Conservation (phyloP, 2,329 filamentous ascomycete genomes). For the Grosmannia huntii region DNA sequence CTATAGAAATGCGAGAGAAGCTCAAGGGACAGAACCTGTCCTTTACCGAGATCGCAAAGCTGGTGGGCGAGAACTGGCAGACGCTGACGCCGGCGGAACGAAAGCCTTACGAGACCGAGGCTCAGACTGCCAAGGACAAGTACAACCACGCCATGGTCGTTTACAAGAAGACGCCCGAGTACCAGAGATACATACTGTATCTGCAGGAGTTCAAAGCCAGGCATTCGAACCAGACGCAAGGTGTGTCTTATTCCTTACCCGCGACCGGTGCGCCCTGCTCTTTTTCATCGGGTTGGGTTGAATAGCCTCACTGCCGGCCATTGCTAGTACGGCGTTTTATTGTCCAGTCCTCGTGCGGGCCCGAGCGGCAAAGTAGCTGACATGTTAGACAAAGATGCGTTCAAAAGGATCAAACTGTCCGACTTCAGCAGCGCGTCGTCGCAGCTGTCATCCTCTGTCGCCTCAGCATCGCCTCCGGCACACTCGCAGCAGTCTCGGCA, state of each 20-base stretch:
- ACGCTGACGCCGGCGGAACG: constrained; percentile 53
- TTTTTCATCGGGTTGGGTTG: neutral
- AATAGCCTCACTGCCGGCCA: neutral
- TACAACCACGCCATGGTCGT: constrained; percentile 60
- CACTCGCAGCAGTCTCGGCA: constrained; percentile 10
- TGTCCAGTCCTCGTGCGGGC: neutral
- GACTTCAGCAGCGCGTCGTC: constrained; percentile 19
- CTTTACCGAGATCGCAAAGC: constrained; percentile 73
- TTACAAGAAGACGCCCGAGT: constrained; percentile 66
- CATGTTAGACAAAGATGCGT: constrained; percentile 30
- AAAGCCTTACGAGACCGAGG: constrained; percentile 60
- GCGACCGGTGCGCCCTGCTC: neutral
- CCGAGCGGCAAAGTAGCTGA: neutral
- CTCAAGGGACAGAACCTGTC: constrained; percentile 63
- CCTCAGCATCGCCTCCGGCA: constrained; percentile 15
- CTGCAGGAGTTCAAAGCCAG: constrained; percentile 67
- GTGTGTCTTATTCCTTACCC: constrained; percentile 22
- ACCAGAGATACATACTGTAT: constrained; percentile 57
- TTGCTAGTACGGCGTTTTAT: neutral
- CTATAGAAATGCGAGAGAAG: constrained; percentile 59
- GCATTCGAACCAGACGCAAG: constrained; percentile 45
- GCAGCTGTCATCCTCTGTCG: constrained; percentile 7
- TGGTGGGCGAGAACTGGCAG: constrained; percentile 75
- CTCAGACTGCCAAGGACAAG: constrained; percentile 60
- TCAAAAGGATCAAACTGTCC: constrained; percentile 34